A percentile compares a stretch with the other conserved stretches of the same genome.
These are phyloP conservation scores for Phialemonium atrogriseum DNA, from an alignment of 2,329 filamentous ascomycete species.

Conservation along the genomic window DNA sequence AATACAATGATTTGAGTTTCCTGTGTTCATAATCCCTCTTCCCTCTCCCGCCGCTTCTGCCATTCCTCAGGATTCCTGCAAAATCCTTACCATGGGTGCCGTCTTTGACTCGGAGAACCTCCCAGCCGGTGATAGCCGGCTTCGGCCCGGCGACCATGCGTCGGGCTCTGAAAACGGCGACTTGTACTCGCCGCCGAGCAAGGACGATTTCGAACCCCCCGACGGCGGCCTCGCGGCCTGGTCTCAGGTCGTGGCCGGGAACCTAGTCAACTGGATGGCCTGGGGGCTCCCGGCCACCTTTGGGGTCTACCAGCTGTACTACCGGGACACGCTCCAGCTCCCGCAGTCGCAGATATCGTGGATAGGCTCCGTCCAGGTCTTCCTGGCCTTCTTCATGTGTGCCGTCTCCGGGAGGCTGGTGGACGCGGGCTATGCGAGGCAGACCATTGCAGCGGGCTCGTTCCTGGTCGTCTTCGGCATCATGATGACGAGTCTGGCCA, in stretches of 20 bases:
- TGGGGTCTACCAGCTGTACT: conserved; percentile 39
- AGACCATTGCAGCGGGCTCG: conserved; percentile 30
- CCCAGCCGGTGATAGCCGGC: too few species aligned
- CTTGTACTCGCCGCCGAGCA: conserved; percentile 1
- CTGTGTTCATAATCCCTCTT: too few species aligned
- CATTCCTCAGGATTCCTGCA: too few species aligned
- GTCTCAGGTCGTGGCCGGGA: conserved; percentile 39
- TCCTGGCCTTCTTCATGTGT: conserved; percentile 40
- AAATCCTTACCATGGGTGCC: too few species aligned
- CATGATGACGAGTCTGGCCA: conserved; percentile 37
- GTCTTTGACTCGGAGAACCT: too few species aligned
- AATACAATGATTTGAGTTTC: too few species aligned
- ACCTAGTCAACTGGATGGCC: conserved; percentile 38
- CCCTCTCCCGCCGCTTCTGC: too few species aligned
- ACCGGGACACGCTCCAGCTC: conserved; percentile 25
- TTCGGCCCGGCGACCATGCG: too few species aligned
- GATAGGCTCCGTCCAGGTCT: conserved; percentile 43
- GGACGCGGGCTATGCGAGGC: conserved; percentile 39
- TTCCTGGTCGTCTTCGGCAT: conserved; percentile 35
- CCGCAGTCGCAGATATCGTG: conserved; percentile 31
- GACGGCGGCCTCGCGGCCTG: conserved; percentile 40
- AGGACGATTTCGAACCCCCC: conserved; percentile 19
- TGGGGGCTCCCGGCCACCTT: conserved; percentile 43
- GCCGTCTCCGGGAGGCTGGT: conserved; percentile 39
- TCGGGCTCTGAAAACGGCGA: too few species aligned